These are phyloP conservation scores for Penicilliopsis zonata DNA, from an alignment of 495 filamentous ascomycete species.

Conservation along the genomic window DNA sequence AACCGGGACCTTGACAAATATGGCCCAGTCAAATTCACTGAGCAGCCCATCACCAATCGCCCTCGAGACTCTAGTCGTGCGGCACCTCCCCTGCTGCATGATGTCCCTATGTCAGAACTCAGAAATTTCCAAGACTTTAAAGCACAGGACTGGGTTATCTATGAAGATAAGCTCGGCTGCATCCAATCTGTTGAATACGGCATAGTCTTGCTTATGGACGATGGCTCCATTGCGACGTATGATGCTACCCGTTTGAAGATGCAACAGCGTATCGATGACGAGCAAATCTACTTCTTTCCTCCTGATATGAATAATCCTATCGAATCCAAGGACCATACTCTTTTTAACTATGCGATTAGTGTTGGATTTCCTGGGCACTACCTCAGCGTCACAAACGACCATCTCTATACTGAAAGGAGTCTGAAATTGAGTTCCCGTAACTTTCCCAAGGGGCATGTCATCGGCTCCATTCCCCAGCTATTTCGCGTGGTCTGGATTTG, in stretches of 20 bases:
- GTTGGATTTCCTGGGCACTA: no score
- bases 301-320: not conserved
- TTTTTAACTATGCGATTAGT: no score
- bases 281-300: constrained; percentile 5
- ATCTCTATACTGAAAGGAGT: no score
- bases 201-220: constrained; percentile 9
- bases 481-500: constrained; percentile 41
- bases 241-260: constrained; percentile 6
- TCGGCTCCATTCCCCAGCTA: constrained; percentile 26
- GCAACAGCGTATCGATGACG: constrained; percentile 4
- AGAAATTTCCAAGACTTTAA: constrained; percentile 6
- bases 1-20: constrained; percentile 11
- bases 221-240: constrained; percentile 1
- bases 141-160: constrained; percentile 12
- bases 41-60: constrained; percentile 3
- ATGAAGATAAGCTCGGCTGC: constrained; percentile 11
- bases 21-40: constrained; percentile 9
- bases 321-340: no score
- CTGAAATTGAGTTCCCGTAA: no score
- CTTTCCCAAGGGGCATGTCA: constrained; percentile 31
- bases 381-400: no score
- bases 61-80: not conserved
- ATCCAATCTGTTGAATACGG: constrained; percentile 10
- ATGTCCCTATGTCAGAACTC: constrained; percentile 9
- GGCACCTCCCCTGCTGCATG: constrained; percentile 3